phyloP scores from a whole-genome alignment of 2,329 filamentous ascomycete species.

The Cryphonectria radicalis region DNA sequence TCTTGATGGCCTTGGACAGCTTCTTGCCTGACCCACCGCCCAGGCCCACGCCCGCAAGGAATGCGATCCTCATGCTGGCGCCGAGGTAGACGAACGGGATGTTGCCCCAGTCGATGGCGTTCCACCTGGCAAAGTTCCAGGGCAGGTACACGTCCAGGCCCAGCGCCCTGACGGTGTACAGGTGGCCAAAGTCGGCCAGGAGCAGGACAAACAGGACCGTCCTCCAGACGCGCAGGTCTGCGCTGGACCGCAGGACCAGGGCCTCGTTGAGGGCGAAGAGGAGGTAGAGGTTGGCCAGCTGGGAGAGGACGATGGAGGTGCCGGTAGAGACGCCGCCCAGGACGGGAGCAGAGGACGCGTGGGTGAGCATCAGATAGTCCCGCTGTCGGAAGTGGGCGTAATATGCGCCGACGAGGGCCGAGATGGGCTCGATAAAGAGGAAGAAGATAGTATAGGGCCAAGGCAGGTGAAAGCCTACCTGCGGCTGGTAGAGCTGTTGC shows the following conservation, averaged over 20 bases:
- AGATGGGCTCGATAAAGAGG: conserved; percentile 69
- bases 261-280: conserved; percentile 79
- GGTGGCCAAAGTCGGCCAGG: conserved; percentile 76
- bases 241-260: conserved; percentile 71
- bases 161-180: conserved; percentile 66
- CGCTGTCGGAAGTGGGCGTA: conserved; percentile 54
- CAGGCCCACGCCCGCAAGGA: conserved; percentile 62
- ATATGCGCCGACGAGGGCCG: conserved; percentile 57
- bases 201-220: conserved; percentile 69
- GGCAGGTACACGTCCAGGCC: conserved; percentile 61
- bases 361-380: conserved; percentile 67
- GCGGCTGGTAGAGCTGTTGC: conserved; percentile 11
- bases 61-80: conserved; percentile 61
- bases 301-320: conserved; percentile 70
- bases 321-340: conserved; percentile 54
- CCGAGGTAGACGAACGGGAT: conserved; percentile 72
- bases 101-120: conserved; percentile 70
- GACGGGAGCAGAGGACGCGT: conserved; percentile 55
- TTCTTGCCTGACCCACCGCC: conserved; percentile 34
- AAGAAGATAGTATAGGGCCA: conserved; percentile 73
- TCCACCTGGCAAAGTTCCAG: conserved; percentile 66
- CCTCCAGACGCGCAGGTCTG: conserved; percentile 71
- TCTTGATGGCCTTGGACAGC: conserved; percentile 1
- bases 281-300: conserved; percentile 79
- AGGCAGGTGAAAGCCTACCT: conserved; percentile 55